phyloP scores from a whole-genome alignment of 352 stramenopile genomes.

The Aphanomyces euteiches region DNA sequence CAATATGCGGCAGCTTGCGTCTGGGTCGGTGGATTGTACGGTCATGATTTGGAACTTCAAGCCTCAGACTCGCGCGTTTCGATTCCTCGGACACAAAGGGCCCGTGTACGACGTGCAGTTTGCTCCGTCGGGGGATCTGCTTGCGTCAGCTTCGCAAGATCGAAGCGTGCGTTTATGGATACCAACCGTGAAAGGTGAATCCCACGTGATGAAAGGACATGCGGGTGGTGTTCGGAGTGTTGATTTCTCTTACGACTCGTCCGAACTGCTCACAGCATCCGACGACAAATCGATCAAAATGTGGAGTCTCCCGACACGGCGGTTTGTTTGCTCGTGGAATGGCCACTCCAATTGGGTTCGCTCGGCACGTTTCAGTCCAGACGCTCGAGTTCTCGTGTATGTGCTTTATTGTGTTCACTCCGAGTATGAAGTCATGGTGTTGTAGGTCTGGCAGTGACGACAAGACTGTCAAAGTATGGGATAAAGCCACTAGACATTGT shows the following conservation, averaged over 20 bases:
- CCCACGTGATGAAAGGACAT: conserved; percentile 65
- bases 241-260: conserved; percentile 72
- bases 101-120: conserved; percentile 76
- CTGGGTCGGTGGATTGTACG: conserved; percentile 58
- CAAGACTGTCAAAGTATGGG: conserved; percentile 91
- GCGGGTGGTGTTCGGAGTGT: conserved; percentile 72
- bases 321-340: conserved; percentile 84
- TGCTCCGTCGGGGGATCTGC: conserved; percentile 67
- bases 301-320: conserved; percentile 69
- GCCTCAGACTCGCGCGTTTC: conserved; percentile 73
- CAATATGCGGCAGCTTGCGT: conserved; percentile 83
- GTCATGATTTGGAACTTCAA: conserved; percentile 93
- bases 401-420: background rate
- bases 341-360: conserved; percentile 93
- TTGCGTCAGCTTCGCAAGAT: conserved; percentile 88
- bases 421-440: background rate
- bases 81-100: conserved; percentile 72
- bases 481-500: conserved; percentile 71
- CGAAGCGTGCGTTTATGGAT: conserved; percentile 89
- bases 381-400: conserved; percentile 54
- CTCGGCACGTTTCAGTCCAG: conserved; percentile 71
- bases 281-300: conserved; percentile 93
- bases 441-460: conserved; percentile 78
- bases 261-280: conserved; percentile 82
- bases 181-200: conserved; percentile 71